Evolutionary conservation across 2,329 filamentous ascomycete species (phyloP), one percentile per base, ranked within the genome.

Genomic region (Aurifilum marmelostoma): DNA sequence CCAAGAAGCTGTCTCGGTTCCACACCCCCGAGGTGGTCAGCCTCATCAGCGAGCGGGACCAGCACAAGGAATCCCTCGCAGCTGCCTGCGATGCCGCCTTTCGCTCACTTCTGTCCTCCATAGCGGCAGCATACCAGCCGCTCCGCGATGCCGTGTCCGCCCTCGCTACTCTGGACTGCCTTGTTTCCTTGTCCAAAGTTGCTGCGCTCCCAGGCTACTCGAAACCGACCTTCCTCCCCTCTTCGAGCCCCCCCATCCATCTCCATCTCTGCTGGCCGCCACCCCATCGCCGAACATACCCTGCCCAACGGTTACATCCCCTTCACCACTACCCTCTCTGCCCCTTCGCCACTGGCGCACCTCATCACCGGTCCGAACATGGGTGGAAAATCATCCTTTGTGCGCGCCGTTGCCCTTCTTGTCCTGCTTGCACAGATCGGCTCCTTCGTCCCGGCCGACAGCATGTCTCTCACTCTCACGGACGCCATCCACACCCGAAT

Each of bases 331-430:
- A 82, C 87, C 2, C 87, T 98, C 61, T 85, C 88, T n/a, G 86
- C 89, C 3, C 85, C 88, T 1, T 77, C 83, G 0, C 87, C 89
- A 0, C 86, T 92, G 7, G 93, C 93, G 2, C 88, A 97, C 73
- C 90, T 98, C 67, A 91, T 99, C 75, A 99, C 96, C 0, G 96
- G 96, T 0, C 96, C 96, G 39, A 99, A 99, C 82, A 99, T 99
- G 96, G 96, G 96, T 75, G 96, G 96, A 68, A 99, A 99, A 78
- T 97, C 93, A n/a, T 96, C 92, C 69, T 99, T 97, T 79, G 95
- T 99, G 29, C 93, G 96, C 66, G 92, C 94, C 73, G 89, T 97
- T 59, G 95, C 96, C 12, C 88, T 99, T 8, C 93, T 98, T 72
- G 88, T 92, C 62, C 94, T 99, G 75, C 94, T 99, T 83, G 94